Conservation (phyloP, 2,329 filamentous ascomycete genomes). For the Nigrospora sphaerica region DNA sequence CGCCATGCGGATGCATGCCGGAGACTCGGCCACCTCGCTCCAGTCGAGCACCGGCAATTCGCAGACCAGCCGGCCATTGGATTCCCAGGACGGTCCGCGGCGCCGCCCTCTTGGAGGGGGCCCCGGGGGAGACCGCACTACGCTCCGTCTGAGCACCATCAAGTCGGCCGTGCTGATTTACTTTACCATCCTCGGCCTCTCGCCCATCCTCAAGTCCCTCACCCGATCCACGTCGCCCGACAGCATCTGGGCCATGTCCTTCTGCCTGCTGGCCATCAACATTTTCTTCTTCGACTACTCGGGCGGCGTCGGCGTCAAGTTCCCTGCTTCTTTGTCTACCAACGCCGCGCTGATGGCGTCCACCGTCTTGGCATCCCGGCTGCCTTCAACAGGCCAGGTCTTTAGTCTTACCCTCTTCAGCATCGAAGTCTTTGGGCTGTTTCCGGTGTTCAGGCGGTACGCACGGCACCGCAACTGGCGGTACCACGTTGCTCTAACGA, state of each 20-base stretch:
- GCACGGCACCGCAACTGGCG: constrained; percentile 74
- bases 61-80: constrained; percentile 22
- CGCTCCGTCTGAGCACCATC: constrained; percentile 64
- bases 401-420: constrained; percentile 93
- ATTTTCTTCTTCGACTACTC: constrained; percentile 98
- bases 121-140: constrained; percentile 22
- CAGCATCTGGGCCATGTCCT: constrained; percentile 95
- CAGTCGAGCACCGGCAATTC: constrained; percentile 31
- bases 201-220: constrained; percentile 93
- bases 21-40: constrained; percentile 48
- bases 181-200: constrained; percentile 83
- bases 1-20: constrained; percentile 37
- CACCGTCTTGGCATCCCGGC: constrained; percentile 82
- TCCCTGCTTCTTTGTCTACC: constrained; percentile 73
- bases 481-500: constrained; percentile 72
- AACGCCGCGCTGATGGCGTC: constrained; percentile 96
- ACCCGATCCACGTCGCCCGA: constrained; percentile 87
- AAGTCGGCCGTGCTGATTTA: constrained; percentile 93
- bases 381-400: constrained; percentile 86
- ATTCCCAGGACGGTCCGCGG: constrained; percentile 24
- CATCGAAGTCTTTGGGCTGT: constrained; percentile 94
- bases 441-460: constrained; percentile 93
- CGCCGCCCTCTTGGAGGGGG: constrained; percentile 20
- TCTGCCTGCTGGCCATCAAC: constrained; percentile 88
- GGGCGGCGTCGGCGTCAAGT: constrained; percentile 55